phyloP scores from a whole-genome alignment of 2,329 filamentous ascomycete species.

The Colletotrichum cuscutae region DNA sequence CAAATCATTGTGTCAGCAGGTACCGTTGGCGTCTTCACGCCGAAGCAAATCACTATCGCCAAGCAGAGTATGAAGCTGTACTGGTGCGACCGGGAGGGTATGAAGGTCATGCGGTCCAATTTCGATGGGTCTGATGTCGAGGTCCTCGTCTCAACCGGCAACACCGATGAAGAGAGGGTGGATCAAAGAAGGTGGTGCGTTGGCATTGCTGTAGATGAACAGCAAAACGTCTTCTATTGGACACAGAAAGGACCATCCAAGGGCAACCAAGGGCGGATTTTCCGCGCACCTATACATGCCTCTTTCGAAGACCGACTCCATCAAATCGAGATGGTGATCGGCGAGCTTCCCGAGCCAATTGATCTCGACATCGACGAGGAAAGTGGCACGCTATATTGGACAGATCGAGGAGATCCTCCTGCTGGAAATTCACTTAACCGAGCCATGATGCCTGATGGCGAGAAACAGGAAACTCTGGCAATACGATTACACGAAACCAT shows the following conservation, averaged over 20 bases:
- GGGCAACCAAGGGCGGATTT: conserved; percentile 11
- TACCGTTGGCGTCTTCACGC: conserved; percentile 9
- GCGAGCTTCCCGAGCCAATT: conserved; percentile 10
- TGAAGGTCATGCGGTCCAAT: conserved; percentile 22
- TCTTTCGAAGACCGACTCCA: neutral
- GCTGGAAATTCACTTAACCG: conserved; percentile 14
- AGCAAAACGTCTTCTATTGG: conserved; percentile 11
- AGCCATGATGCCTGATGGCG: neutral
- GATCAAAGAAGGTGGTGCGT: conserved; percentile 15
- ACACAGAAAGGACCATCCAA: conserved; percentile 21
- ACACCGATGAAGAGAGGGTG: neutral
- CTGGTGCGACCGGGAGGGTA: conserved; percentile 22
- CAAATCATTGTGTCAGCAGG: neutral
- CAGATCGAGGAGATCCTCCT: conserved; percentile 22
- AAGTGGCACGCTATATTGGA: conserved; percentile 3
- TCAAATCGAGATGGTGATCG: neutral
- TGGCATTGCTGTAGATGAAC: conserved; percentile 17
- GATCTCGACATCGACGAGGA: conserved; percentile 17
- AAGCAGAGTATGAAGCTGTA: conserved; percentile 10
- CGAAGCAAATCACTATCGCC: conserved; percentile 22
- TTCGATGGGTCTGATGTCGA: conserved; percentile 12
- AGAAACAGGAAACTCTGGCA: neutral
- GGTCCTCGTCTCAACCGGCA: conserved; percentile 10
- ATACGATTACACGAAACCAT: conserved; percentile 16
- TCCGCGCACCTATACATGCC: neutral